Evolutionary conservation across 176 grass and related monocot genomes (phyloP), one percentile per base, ranked within the genome.

Genomic region (Musa itinerans): DNA sequence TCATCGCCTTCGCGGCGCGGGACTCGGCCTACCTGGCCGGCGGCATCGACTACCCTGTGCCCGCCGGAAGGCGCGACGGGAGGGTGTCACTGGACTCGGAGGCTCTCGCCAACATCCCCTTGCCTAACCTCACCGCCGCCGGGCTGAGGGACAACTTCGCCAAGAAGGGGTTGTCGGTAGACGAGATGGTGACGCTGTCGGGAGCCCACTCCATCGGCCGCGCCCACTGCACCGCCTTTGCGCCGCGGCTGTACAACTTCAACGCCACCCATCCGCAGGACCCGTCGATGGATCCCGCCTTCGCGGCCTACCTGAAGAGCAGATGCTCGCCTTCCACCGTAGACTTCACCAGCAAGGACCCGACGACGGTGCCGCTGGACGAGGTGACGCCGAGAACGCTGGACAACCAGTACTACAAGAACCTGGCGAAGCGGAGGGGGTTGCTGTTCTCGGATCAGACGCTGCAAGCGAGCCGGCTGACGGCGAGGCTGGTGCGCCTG

Each of bases 1-100:
- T 98, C 82, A 80, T 98, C 0, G 84, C 94, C 0, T 17, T 93
- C 5, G 88, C 90, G 6, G 80, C 94, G 4, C 82, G 88, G 48
- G 80, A 80, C 69, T 54, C 54, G 0, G 22, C 86, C 26, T 53
- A 53, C 78, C 52, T 88, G 10, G 71, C 83, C 50, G 78, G 81
- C 53, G 79, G 80, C 63, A 65, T 80, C 63, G 26, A 83, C 24
- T 91, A 80, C 52, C 0, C 4, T 0, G 76, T 91, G 0, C 82
- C 85, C 11, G 54, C 82, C 1, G 80, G 89, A 10, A 76, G 89
- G 51, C 89, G 85, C 5, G 89, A 91, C 69, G 89, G 89, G 52
- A 76, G 76, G 15, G 11, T 85, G 19, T 90, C 89, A 6, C 43
- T 10, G 2, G 16, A 26, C 1, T 80, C 83, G 72, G 88, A 87